Evolutionary conservation across 306 rosid genomes (phyloP).

Genomic region (Sechiopsis laciniata): DNA sequence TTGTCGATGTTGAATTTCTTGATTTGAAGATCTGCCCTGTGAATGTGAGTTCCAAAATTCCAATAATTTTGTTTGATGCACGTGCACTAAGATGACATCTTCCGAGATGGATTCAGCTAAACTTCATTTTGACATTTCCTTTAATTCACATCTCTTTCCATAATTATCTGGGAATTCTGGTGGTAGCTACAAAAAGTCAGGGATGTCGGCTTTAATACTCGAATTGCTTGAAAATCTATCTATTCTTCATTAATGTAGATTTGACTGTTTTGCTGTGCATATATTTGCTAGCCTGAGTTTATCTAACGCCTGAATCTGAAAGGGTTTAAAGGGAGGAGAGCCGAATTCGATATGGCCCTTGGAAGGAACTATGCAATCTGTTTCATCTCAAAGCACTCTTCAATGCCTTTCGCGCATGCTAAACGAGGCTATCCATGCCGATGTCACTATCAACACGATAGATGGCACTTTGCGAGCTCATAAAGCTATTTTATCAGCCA

Average conservation of each 20-base stretch:
- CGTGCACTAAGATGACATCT: not conserved
- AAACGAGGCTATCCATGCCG: conserved; percentile 61
- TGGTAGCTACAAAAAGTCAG: not conserved
- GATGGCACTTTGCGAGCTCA: conserved; percentile 73
- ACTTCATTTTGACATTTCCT: not conserved
- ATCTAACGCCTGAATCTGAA: not conserved
- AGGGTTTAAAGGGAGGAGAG: conserved; percentile 49
- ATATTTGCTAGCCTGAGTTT: not conserved
- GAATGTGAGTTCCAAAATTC: conserved; percentile 57
- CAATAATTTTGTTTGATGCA: not conserved
- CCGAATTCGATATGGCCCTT: conserved; percentile 59
- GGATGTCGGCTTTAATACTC: not conserved
- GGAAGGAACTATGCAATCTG: conserved; percentile 43
- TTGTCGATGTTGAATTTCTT: conserved; percentile 82
- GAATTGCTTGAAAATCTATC: not conserved
- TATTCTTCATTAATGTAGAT: not conserved
- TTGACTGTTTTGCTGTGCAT: not conserved
- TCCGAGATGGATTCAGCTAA: not conserved
- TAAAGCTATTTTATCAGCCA: conserved; percentile 73
- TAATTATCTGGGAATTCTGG: not conserved
- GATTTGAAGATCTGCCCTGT: conserved; percentile 59
- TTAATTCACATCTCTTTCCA: not conserved
- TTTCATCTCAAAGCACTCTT: conserved; percentile 50
- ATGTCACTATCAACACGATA: conserved; percentile 54
- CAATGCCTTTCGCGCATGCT: conserved; percentile 75